phyloP scores from a whole-genome alignment of 2,329 filamentous ascomycete genomes.

The Ciborinia camelliae region DNA sequence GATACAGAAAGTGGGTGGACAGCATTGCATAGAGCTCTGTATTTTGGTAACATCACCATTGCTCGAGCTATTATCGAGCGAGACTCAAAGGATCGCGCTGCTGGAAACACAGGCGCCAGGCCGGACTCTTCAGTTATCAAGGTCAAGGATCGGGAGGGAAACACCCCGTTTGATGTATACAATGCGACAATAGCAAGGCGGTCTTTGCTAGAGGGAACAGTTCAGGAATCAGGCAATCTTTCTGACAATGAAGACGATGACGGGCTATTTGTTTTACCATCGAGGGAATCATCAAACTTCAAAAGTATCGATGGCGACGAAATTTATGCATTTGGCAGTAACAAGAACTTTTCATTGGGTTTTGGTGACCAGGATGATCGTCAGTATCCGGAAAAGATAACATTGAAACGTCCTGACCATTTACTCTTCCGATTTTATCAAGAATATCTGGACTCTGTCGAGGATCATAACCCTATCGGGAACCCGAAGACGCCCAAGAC shows the following conservation, averaged over 20 bases:
- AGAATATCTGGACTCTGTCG: constrained; percentile 54
- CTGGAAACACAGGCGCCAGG: constrained; percentile 54
- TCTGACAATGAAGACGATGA: constrained; percentile 41
- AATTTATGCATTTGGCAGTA: constrained; percentile 90
- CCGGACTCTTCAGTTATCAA: constrained; percentile 74
- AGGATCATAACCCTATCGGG: constrained; percentile 25
- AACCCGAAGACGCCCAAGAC: constrained; percentile 33
- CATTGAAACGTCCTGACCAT: constrained; percentile 71
- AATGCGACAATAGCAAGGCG: constrained; percentile 79
- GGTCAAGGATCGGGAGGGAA: constrained; percentile 91
- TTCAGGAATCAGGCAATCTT: background rate
- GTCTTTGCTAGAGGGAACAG: constrained; percentile 48
- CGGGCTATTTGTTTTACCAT: constrained; percentile 32
- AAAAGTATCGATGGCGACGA: constrained; percentile 65
- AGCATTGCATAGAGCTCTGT: constrained; percentile 83
- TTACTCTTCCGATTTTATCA: constrained; percentile 70
- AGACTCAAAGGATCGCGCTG: constrained; percentile 51
- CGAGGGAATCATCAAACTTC: constrained; percentile 9
- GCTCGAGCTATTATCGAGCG: constrained; percentile 77
- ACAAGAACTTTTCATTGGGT: constrained; percentile 88
- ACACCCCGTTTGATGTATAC: constrained; percentile 91
- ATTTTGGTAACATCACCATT: constrained; percentile 82
- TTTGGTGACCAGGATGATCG: constrained; percentile 95
- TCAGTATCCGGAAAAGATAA: constrained; percentile 84
- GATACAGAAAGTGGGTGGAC: constrained; percentile 96